These are phyloP conservation scores for Calonectria hongkongensis DNA, from an alignment of 2,329 filamentous ascomycete genomes.

Conservation along the genomic window DNA sequence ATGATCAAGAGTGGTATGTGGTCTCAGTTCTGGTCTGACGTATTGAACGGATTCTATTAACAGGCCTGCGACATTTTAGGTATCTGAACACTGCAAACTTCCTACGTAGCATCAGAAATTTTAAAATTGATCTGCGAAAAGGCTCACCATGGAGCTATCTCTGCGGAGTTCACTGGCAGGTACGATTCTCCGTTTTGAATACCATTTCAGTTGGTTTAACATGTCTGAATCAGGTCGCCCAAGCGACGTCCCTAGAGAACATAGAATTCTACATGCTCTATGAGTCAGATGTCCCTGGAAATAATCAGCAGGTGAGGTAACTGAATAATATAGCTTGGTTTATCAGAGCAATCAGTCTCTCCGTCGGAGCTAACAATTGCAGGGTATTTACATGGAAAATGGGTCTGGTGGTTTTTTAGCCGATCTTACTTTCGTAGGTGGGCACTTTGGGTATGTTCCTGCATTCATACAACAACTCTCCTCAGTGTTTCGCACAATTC, in stretches of 20 bases:
- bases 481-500: background rate
- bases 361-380: conserved; percentile 45
- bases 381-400: conserved; percentile 90
- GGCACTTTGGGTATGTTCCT: conserved; percentile 77
- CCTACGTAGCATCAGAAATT: conserved; percentile 88
- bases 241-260: conserved; percentile 82
- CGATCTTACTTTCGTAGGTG: conserved; percentile 89
- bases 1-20: conserved; percentile 84
- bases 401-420: conserved; percentile 89
- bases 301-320: conserved; percentile 72
- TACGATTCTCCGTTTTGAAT: too few species aligned
- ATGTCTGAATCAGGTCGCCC: too few species aligned
- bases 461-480: background rate
- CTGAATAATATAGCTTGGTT: too few species aligned
- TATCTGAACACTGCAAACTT: conserved; percentile 91
- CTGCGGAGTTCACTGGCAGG: conserved; percentile 88
- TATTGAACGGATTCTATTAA: too few species aligned
- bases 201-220: conserved; percentile 54
- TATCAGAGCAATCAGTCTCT: conserved; percentile 36
- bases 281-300: conserved; percentile 74
- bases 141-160: conserved; percentile 76
- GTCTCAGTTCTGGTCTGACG: too few species aligned
- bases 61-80: too few species aligned
- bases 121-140: conserved; percentile 79
- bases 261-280: conserved; percentile 86